Base-by-base conservation (phyloP, 2,329 filamentous ascomycete genomes). In the Ophiostoma novo-ulmi region DNA sequence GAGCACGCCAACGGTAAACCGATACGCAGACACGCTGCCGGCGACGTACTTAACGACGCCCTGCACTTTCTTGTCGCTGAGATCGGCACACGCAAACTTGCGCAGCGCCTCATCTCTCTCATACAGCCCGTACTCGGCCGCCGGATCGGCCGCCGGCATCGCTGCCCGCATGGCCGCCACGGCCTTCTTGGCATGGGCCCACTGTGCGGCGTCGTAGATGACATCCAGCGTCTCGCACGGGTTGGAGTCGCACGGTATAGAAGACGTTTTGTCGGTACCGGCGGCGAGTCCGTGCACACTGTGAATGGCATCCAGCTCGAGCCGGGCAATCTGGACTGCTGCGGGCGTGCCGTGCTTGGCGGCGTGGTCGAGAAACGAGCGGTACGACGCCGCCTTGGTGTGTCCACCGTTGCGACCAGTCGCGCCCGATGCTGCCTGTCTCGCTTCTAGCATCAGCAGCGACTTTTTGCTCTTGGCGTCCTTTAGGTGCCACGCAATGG, bases 371-470 rank as follows among this genome's bases (percentile, higher is more conserved):
- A 80, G 72, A 72, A 88, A 89, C 22, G 81, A 82, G 35, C 84
- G 83, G 75, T 82, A 82, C 10, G 80, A 81, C 0, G 79, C 80
- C 14, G 80, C 79, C 74, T 82, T 82, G 11, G 80, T 82, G 75
- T 82, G 81, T 17, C 80, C 80, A 58, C 83, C 83, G 72, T 85
- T 85, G 74, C 88, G 81, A 17, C 88, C 88, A 0, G 88, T 90
- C 1, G 88, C 88, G 68, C 88, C 88, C 77, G 87, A 90, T 74
- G 87, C 89, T 7, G 87, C 85, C 76, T 89, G 85, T 72, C 88
- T 80, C 13, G 88, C 88, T 77, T 91, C 88, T 6, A 91, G 79
- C 82, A 90, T 84, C 2, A 90, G 82, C 3, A 90, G n/a, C 26
- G 6, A n/a, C 17, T n/a, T 44, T 14, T 26, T 17, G 20, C 2